Evolutionary conservation across 352 stramenopile genomes (phyloP).

Genomic region (Phytophthora capsici): DNA sequence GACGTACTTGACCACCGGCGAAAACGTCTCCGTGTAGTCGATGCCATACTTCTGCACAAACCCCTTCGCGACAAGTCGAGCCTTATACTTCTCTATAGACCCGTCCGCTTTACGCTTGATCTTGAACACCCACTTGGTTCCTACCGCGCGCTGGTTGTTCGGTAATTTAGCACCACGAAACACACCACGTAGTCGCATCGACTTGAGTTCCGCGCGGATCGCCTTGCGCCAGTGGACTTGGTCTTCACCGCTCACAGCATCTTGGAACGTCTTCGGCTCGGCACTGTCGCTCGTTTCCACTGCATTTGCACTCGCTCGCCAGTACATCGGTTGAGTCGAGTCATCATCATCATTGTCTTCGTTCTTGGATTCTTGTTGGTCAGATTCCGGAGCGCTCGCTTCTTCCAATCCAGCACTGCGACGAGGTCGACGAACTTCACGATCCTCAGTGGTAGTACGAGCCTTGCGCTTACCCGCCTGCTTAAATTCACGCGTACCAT

Average conservation of each 20-base stretch:
- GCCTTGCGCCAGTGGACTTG: conserved; percentile 29
- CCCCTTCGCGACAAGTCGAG: too few species aligned
- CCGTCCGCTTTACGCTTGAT: conserved; percentile 44
- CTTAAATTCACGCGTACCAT: too few species aligned
- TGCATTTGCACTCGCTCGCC: too few species aligned
- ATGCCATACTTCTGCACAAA: conserved; percentile 42
- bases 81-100: conserved; percentile 50
- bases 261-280: conserved; percentile 13
- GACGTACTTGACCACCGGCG: not conserved
- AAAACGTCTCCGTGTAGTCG: conserved; percentile 29
- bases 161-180: conserved; percentile 16
- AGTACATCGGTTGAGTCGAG: too few species aligned
- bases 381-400: too few species aligned
- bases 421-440: too few species aligned
- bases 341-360: too few species aligned
- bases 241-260: conserved; percentile 12
- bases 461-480: too few species aligned
- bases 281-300: too few species aligned
- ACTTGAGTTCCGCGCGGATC: conserved; percentile 16
- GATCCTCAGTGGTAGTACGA: too few species aligned
- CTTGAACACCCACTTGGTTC: conserved; percentile 48
- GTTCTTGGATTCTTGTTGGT: too few species aligned
- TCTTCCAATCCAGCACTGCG: too few species aligned
- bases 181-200: conserved; percentile 21
- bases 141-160: conserved; percentile 9